Evolutionary conservation across 331 rosid genomes (phyloP).

Genomic region (Telfairia occidentalis): DNA sequence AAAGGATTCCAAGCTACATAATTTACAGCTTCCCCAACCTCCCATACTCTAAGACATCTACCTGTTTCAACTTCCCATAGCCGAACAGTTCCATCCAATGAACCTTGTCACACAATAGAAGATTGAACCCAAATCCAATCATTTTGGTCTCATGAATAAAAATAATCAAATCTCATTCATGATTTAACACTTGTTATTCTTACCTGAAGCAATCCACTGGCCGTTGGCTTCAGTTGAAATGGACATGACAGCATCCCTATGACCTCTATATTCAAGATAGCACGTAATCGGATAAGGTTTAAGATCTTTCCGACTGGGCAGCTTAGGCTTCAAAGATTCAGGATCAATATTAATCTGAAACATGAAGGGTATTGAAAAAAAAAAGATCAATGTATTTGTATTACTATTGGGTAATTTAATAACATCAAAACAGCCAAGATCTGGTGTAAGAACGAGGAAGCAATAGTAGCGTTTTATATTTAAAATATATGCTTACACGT

Average conservation of each 20-base stretch:
- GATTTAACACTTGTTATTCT: conserved; percentile 16
- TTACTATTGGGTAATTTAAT: not conserved
- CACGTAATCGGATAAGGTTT: conserved; percentile 69
- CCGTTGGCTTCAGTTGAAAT: conserved; percentile 70
- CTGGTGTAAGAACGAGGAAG: not conserved
- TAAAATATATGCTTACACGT: conserved; percentile 49
- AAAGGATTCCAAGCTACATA: conserved; percentile 91
- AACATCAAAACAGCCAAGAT: not conserved
- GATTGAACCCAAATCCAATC: conserved; percentile 9
- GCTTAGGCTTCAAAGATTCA: conserved; percentile 84
- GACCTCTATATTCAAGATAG: conserved; percentile 81
- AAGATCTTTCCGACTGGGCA: conserved; percentile 75
- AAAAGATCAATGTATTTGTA: not conserved
- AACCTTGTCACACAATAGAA: conserved; percentile 41
- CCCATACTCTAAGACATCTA: conserved; percentile 68
- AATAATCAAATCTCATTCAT: conserved; percentile 1
- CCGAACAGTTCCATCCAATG: conserved; percentile 79
- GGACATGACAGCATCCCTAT: conserved; percentile 69
- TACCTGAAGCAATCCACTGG: conserved; percentile 98
- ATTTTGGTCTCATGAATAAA: not conserved
- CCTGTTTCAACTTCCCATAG: conserved; percentile 91
- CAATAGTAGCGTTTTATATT: not conserved
- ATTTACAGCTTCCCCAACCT: conserved; percentile 64
- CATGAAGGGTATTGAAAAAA: not conserved
- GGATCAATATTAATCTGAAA: conserved; percentile 79